Evolutionary conservation across 306 rosid genomes (phyloP).

Genomic region (Pterocarpus santalinus): DNA sequence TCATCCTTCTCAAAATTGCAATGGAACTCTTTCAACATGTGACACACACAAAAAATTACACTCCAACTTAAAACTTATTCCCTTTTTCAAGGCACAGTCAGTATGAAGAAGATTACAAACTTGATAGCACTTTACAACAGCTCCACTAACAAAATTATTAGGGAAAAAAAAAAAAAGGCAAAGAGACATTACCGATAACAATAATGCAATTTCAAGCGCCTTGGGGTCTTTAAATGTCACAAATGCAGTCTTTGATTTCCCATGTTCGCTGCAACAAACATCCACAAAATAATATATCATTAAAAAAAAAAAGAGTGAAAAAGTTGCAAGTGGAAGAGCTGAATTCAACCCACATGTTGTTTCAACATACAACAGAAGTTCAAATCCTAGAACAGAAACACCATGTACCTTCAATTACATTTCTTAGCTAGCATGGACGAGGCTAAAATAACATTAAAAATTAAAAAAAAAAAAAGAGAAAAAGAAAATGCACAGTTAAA

Average conservation of each 20-base stretch:
- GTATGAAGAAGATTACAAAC: not conserved
- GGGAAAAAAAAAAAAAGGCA: conserved; percentile 11
- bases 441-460: not conserved
- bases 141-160: conserved; percentile 37
- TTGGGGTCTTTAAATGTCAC: conserved; percentile 91
- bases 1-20: conserved; percentile 28
- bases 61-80: not conserved
- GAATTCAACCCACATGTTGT: conserved; percentile 30
- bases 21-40: conserved; percentile 5
- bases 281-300: conserved; percentile 17
- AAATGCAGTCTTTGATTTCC: conserved; percentile 82
- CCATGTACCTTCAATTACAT: conserved; percentile 25
- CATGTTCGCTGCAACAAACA: conserved; percentile 75
- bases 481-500: not conserved
- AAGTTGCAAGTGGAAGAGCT: conserved; percentile 3
- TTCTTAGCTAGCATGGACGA: not conserved
- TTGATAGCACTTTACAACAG: not conserved
- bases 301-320: not conserved
- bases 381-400: conserved; percentile 26
- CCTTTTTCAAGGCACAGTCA: not conserved
- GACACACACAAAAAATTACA: not conserved
- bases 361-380: not conserved
- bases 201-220: conserved; percentile 91
- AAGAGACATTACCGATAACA: conserved; percentile 75
- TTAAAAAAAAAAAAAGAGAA: not conserved